A percentile compares a stretch with the other conserved stretches of the same genome.
phyloP scores from a whole-genome alignment of 176 grass and related monocot species.

The Aegilops longissima region DNA sequence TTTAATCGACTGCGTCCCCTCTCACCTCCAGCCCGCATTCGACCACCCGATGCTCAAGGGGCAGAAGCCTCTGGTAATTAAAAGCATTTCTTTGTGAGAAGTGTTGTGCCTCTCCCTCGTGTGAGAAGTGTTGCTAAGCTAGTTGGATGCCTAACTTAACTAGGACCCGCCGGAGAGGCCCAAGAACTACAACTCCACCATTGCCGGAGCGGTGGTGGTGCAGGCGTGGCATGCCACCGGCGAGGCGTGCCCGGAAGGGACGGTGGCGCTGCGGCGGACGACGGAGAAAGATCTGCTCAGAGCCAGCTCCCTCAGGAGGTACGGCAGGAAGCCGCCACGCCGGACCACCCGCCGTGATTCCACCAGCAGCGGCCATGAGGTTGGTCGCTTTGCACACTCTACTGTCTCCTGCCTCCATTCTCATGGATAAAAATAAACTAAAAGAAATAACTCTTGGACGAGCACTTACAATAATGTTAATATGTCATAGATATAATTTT shows the following conservation, averaged over 20 bases:
- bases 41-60: constrained; percentile 58
- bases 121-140: not conserved
- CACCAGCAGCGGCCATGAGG: constrained; percentile 61
- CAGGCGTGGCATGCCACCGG: constrained; percentile 65
- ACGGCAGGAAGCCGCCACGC: constrained; percentile 54
- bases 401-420: not conserved
- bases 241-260: constrained; percentile 64
- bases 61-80: constrained; percentile 48
- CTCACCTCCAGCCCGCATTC: constrained; percentile 70
- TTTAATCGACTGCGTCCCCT: constrained; percentile 70
- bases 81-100: not conserved
- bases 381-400: not conserved
- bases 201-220: constrained; percentile 7
- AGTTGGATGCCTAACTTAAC: not conserved
- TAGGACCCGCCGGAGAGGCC: constrained; percentile 77
- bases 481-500: not conserved
- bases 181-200: constrained; percentile 43
- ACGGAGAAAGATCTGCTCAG: constrained; percentile 64
- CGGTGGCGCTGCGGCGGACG: constrained; percentile 56
- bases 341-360: constrained; percentile 50
- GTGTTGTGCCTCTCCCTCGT: too few relatives aligned
- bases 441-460: not conserved
- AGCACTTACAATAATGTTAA: too few relatives aligned
- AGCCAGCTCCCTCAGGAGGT: constrained; percentile 51
- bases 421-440: not conserved